A percentile compares a stretch with the other conserved stretches of the same genome.
Evolutionary conservation across 345 rosid species (phyloP).

Genomic region (Populus tremula): DNA sequence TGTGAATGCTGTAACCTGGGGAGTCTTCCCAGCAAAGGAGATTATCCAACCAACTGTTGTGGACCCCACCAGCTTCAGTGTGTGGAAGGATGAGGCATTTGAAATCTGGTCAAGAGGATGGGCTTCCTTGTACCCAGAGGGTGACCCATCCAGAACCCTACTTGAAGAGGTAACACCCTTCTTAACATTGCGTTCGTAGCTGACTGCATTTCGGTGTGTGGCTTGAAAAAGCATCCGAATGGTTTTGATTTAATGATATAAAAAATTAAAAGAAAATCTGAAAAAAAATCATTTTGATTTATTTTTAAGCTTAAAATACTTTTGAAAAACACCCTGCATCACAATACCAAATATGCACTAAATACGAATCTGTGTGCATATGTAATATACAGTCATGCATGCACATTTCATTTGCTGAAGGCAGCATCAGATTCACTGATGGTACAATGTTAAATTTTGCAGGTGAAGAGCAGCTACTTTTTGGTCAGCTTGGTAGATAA

Average conservation of each 20-base stretch:
- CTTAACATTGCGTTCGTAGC: background rate
- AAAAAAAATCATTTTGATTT: too few relatives aligned
- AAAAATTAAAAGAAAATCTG: too few relatives aligned
- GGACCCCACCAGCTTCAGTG: conserved; percentile 86
- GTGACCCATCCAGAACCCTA: conserved; percentile 56
- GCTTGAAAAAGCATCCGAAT: too few relatives aligned
- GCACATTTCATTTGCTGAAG: background rate
- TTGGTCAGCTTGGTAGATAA: conserved; percentile 94
- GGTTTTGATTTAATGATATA: too few relatives aligned
- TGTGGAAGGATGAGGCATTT: conserved; percentile 99
- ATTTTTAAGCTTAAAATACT: too few relatives aligned
- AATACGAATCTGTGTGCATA: background rate
- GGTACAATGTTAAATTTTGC: conserved; percentile 26
- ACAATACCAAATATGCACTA: too few relatives aligned
- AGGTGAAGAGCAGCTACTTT: conserved; percentile 74
- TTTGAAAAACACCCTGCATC: too few relatives aligned
- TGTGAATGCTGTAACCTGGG: conserved; percentile 97
- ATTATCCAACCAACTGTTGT: conserved; percentile 92
- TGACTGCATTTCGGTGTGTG: too few relatives aligned
- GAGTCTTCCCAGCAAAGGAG: conserved; percentile 88
- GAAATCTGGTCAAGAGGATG: conserved; percentile 89
- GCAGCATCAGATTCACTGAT: background rate
- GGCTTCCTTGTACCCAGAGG: conserved; percentile 75
- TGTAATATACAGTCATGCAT: background rate
- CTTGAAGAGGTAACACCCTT: conserved; percentile 60